A percentile compares a stretch with the other conserved stretches of the same genome.
phyloP scores from a whole-genome alignment of 768 basidiomycete species.

The Tylopilus plumbeoviolaceoides region DNA sequence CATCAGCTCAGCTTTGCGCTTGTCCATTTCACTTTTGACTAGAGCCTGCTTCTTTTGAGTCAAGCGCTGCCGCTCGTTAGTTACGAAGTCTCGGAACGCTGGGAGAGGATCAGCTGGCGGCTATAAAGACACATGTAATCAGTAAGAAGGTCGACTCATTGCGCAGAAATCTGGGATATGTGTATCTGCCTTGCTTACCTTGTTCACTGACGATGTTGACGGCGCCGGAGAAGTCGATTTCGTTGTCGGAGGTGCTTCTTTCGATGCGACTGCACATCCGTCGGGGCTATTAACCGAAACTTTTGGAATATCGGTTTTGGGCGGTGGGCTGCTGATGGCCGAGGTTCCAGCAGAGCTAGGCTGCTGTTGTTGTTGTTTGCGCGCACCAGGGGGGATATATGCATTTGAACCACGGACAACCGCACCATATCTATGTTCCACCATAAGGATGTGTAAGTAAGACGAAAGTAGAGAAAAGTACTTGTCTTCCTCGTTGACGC shows the following conservation, averaged over 20 bases:
- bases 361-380: conserved; percentile 43
- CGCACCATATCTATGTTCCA: conserved; percentile 71
- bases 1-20: conserved; percentile 86
- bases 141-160: conserved; percentile 4
- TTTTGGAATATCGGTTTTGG: conserved; percentile 57
- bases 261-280: conserved; percentile 45
- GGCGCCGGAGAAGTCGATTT: conserved; percentile 67
- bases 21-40: conserved; percentile 91
- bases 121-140: conserved; percentile 30
- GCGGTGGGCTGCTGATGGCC: conserved; percentile 24
- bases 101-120: conserved; percentile 72
- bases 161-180: not conserved
- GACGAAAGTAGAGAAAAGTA: conserved; percentile 36
- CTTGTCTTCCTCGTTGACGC: conserved; percentile 95
- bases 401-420: conserved; percentile 86
- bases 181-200: conserved; percentile 37
- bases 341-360: conserved; percentile 23
- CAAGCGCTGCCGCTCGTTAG: conserved; percentile 83
- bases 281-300: conserved; percentile 79
- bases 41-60: conserved; percentile 88
- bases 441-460: conserved; percentile 20
- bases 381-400: conserved; percentile 91
- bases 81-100: conserved; percentile 91
- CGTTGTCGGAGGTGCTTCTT: conserved; percentile 43
- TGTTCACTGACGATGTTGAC: conserved; percentile 40